Conservation (phyloP, 371 early-diverging fungal species). For the Mortierella sp. region DNA sequence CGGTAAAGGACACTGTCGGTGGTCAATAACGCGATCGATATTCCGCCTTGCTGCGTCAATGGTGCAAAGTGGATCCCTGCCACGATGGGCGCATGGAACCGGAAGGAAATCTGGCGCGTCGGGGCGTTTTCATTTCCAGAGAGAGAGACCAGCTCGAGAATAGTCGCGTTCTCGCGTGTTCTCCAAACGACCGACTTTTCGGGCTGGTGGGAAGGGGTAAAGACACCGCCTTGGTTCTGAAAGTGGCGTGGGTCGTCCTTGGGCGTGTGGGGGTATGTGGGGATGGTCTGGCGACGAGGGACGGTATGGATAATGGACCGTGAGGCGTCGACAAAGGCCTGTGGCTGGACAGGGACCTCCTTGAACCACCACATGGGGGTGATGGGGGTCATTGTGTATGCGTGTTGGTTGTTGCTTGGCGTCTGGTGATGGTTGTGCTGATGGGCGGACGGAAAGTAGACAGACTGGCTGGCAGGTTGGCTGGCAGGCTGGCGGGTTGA, state of each 20-base stretch:
- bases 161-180: conserved; percentile 40
- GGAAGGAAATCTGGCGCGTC: conserved; percentile 46
- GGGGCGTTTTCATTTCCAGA: conserved; percentile 47
- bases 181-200: conserved; percentile 56
- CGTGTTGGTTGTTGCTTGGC: neutral
- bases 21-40: conserved; percentile 37
- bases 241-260: conserved; percentile 7
- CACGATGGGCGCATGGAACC: conserved; percentile 47
- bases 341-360: conserved; percentile 51
- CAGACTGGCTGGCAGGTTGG: neutral
- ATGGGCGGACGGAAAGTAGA: neutral
- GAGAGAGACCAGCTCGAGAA: conserved; percentile 41
- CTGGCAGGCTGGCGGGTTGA: neutral
- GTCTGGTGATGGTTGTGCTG: neutral
- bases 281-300: conserved; percentile 22
- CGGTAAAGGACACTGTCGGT: conserved; percentile 46
- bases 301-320: conserved; percentile 29
- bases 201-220: conserved; percentile 38
- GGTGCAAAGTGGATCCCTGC: conserved; percentile 46
- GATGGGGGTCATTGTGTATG: conserved; percentile 23
- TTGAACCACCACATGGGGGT: conserved; percentile 59
- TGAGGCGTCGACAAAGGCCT: conserved; percentile 42
- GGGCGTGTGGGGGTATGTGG: neutral
- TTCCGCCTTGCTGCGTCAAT: conserved; percentile 32
- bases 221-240: conserved; percentile 46